Base-by-base conservation (phyloP, 2,329 filamentous ascomycete species). In the Hypoxylon sp. region DNA sequence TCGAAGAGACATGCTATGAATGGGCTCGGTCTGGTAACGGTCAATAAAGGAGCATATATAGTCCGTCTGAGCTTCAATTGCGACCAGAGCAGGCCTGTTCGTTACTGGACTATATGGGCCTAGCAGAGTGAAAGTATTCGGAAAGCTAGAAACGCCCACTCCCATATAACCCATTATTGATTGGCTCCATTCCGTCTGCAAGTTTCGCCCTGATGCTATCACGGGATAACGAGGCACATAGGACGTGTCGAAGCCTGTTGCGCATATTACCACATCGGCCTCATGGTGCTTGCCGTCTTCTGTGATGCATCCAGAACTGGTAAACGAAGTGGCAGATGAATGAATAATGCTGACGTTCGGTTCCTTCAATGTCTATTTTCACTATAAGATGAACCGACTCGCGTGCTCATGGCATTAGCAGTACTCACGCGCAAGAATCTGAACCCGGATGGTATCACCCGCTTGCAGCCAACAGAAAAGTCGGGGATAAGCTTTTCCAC, bases 21-120 rank as follows among this genome's bases (percentile, higher is more conserved):
- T 83, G 3, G 83, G 81, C 72, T 85, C 78, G 2, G 81, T 84
- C 73, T 86, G 82, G 70, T 81, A 83, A 42, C 83, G 81, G 75
- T 85, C 81, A 64, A 87, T 81, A 42, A 85, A 73, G 68, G 84
- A 82, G 70, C 82, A 80, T 68, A 86, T 81, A 76, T 85, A 86
- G 69, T 87, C 84, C 3, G 81, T 82, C 64, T 85, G 80, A 56
- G 80, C 78, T 69, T 86, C 83, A 60, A 84, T 67, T 66, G 74
- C 65, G 70, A 75, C 57, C 67, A 77, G 70, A 67, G 73, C 65
- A 11, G 75, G 74, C 13, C 81, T 79, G 67, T 81, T 81, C 22
- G 78, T 79, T 19, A 83, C 78, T 0, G 79, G 79, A 35, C 76
- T 80, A 64, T 82, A 82, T 6, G 82, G 82, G 0, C 82, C 82